Conservation (phyloP, 176 grass and related monocot genomes). For the Eleusine coracana region DNA sequence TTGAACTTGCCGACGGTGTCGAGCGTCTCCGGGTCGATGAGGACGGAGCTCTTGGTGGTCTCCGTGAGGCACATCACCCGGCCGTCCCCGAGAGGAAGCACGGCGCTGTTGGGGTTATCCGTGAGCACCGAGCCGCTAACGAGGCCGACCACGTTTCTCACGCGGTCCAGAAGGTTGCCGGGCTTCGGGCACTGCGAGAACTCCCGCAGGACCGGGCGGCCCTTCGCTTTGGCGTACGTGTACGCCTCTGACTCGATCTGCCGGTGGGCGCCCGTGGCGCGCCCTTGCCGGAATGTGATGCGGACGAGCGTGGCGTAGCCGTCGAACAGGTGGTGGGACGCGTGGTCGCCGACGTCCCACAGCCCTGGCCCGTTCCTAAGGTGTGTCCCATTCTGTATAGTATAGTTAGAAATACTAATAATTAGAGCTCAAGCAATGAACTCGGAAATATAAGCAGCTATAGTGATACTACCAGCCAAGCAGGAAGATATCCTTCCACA, state of each 20-base stretch:
- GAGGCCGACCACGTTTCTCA: not conserved
- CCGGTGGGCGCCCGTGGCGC: constrained; percentile 58
- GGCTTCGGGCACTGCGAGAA: not conserved
- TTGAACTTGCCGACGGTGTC: constrained; percentile 52
- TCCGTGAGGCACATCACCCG: constrained; percentile 82
- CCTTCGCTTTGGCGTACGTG: constrained; percentile 55
- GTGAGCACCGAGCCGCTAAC: not conserved
- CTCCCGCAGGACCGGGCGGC: constrained; percentile 56
- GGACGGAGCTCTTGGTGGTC: constrained; percentile 60
- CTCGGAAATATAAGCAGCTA: too few species aligned
- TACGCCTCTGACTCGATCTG: constrained; percentile 96
- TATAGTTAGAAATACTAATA: too few species aligned
- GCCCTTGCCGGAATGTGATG: constrained; percentile 61
- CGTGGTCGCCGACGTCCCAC: constrained; percentile 87
- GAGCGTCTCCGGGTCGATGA: constrained; percentile 61
- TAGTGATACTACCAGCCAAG: constrained; percentile 37
- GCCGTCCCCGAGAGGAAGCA: constrained; percentile 78
- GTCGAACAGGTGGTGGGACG: constrained; percentile 94
- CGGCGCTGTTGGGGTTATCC: not conserved
- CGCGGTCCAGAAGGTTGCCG: not conserved
- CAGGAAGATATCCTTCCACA: constrained; percentile 35
- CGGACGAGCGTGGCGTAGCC: constrained; percentile 93
- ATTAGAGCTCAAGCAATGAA: too few species aligned
- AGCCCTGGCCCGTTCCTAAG: constrained; percentile 87
- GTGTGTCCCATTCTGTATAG: constrained; percentile 74